Base-by-base conservation (phyloP, 2,329 filamentous ascomycete genomes). In the Trichophyton equinum region DNA sequence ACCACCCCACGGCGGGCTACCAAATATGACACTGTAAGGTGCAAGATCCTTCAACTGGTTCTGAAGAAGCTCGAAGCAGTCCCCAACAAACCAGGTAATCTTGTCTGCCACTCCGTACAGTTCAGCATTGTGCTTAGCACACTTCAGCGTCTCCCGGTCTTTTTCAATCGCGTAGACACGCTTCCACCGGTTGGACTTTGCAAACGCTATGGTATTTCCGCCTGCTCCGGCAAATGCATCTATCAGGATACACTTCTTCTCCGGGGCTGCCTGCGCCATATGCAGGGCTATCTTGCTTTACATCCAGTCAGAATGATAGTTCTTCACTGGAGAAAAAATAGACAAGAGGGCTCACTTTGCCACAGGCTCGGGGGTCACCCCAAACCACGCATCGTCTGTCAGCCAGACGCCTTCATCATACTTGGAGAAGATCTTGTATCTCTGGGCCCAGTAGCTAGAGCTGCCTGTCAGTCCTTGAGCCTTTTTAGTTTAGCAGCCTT, bases 331-430 rank as follows among this genome's bases (percentile, higher is more conserved):
- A 22, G 18, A 46, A 46, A 46, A 18, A n/a, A 47, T 15, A n/a
- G 13, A 2, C 15, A n/a, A 44, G 8, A 5, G 8, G 9, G 76
- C 79, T 68, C 78, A 94, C 89, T 81, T 85, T 63, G 94, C 94
- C 30, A 99, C 84, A 3, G 89, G 88, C 73, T 99, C 92, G 13
- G 94, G 91, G 0, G 95, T 99, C 6, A 97, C 91, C 60, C 91
- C 94, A 72, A 94, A 99, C 94, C 94, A 99, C 60, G 91, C 88
- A 75, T 92, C 87, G 71, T 95, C 86, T 0, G 95, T 99, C 80
- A 99, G 84, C 78, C 85, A 87, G 66, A 99, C 82, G 60, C 91
- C 92, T 62, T 91, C 82, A 71, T 96, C 87, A 71, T 96, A 99
- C 67, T 81, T 82, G 15, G 86, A 86, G 75, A 95, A 99, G 65